Evolutionary conservation across 1,284 basidiomycete genomes (phyloP).

Genomic region (Ustilago crameri): DNA sequence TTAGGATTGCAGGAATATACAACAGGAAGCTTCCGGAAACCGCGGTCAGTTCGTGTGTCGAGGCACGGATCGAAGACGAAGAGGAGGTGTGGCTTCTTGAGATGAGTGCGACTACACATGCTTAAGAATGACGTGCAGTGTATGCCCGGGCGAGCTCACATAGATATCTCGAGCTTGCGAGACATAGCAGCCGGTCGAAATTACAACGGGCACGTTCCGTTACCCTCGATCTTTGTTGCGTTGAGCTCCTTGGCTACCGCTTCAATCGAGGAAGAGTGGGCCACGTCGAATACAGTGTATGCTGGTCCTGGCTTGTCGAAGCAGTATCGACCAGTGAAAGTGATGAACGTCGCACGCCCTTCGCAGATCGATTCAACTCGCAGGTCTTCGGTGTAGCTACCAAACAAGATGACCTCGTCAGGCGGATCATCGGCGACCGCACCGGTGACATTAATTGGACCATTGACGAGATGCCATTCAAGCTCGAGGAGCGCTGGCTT

Average conservation of each 20-base stretch:
- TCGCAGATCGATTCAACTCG: constrained; percentile 33
- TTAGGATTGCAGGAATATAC: too few relatives aligned
- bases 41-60: too few relatives aligned
- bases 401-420: constrained; percentile 23
- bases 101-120: too few relatives aligned
- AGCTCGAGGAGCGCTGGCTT: constrained; percentile 29
- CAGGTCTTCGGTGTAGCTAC: constrained; percentile 33
- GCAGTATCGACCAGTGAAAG: constrained; percentile 32
- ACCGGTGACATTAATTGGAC: constrained; percentile 32
- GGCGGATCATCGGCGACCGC: constrained; percentile 32
- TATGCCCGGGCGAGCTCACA: too few relatives aligned
- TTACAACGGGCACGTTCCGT: constrained; percentile 28
- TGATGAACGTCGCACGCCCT: constrained; percentile 24
- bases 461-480: constrained; percentile 36
- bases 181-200: too few relatives aligned
- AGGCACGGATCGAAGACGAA: too few relatives aligned
- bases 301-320: constrained; percentile 35
- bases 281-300: constrained; percentile 33
- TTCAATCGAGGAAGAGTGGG: constrained; percentile 23
- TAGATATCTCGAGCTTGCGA: too few relatives aligned
- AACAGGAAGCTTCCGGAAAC: too few relatives aligned
- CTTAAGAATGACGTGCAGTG: too few relatives aligned
- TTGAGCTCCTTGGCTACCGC: constrained; percentile 22
- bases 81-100: too few relatives aligned
- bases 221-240: constrained; percentile 22